Base-by-base conservation (phyloP, 2,329 filamentous ascomycete genomes). In the Neonectria sp. region DNA sequence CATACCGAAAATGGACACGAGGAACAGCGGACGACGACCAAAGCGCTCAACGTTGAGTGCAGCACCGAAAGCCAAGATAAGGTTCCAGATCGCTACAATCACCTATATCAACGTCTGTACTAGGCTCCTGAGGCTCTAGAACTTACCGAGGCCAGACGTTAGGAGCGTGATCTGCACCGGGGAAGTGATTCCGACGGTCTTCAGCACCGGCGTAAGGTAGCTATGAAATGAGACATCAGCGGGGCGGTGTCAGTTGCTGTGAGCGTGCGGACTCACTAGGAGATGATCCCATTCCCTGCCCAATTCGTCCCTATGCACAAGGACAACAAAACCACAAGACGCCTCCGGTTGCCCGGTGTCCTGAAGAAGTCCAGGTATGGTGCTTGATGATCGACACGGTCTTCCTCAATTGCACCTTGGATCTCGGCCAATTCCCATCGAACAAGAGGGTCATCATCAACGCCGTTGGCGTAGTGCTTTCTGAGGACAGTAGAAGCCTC, bases 281-380 rank as follows among this genome's bases (percentile, higher is more conserved):
- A 88, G 73, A 92, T 87, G 4, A 92, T 79, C 21, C 87, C 89
- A 75, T 91, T 92, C 55, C 90, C 90, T 56, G 86, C 89, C 80
- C 90, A 92, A 79, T 92, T 89, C 0, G 88, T 90, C 75, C 91
- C 90, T 71, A 91, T 79, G 72, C 88, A 89, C n/a, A 92, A 83
- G 1, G 87, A 90, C 46, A 90, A 76, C 46, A 91, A 81, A 61
- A 92, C 85, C 52, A 86, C 82, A 55, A 92, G 80, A 12, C 90
- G 84, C 81, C 89, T 89, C 60, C 89, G 85, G 81, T 92, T 92
- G 25, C 90, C 89, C 73, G 83, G 85, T 27, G 90, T 91, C 65
- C 80, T 81, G 72, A 91, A 74, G 73, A 92, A 89, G 74, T 91
- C 88, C 17, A 86, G 85, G 53, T 84, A 86, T 15, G 9, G 5